Evolutionary conservation across 352 stramenopile species (phyloP), one percentile per base, ranked within the genome.

Genomic region (Globisporangium canariense): DNA sequence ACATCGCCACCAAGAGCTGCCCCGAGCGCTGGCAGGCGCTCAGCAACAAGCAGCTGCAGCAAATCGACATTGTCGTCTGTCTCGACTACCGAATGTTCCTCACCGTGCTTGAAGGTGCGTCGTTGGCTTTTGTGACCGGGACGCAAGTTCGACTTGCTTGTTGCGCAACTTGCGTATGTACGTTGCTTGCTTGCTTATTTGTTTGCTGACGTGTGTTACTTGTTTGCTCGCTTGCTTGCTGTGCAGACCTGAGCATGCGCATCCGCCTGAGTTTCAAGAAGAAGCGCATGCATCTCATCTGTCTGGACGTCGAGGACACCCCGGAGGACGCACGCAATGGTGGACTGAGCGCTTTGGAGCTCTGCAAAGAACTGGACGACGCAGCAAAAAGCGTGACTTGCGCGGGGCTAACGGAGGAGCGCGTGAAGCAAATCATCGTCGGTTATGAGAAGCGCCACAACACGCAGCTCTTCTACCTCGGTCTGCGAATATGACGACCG

Each of bases 1-100:
- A 96, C 61, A 88, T 91, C 52, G 54, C 66, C 25, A 77, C 88
- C 6, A 96, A 96, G 66, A 68, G 72, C 34, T 67, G 74, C 16
- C 87, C 87, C 10, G 76, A 94, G 71, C 81, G 85, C 56, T 94
- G 81, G 80, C 87, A 96, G 69, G 84, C 78, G 25, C 74, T 90
- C 41, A 74, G 58, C 60, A 77, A 79, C 60, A 78, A 88, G 58
- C 79, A 92, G 43, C 64, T 94, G 32, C 50, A 73, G 38, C 62
- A 68, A 32, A 84, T 94, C 58, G 79, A 93, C 59, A 71, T 96
- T 41, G 75, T 93, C 49, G 67, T 96, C 32, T 94, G 86, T 65
- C 83, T 96, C 60, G 87, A 96, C 75, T 83, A 91, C 66, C 67
- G 67, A 62, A 86, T 95, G 58, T 96, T 91, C 53, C 69, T 93